A percentile compares a stretch with the other conserved stretches of the same genome.
phyloP scores from a whole-genome alignment of 176 grass and related monocot genomes.

The Phyllostachys edulis region DNA sequence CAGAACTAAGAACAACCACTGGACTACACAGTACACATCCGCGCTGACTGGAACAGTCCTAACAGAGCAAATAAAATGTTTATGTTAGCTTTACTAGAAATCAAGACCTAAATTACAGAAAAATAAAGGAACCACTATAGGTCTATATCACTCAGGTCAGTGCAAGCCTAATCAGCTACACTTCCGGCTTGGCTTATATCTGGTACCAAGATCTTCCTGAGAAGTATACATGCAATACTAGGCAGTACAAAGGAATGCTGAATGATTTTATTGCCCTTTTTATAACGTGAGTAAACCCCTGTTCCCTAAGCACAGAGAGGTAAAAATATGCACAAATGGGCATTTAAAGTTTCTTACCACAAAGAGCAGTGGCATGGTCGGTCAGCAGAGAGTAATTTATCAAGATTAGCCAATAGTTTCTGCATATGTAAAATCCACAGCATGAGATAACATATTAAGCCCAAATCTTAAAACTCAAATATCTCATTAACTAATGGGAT shows the following conservation, averaged over 20 bases:
- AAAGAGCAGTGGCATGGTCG: slow-evolving; percentile 60
- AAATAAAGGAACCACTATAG: slow-evolving; percentile 15
- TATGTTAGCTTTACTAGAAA: slow-evolving; percentile 4
- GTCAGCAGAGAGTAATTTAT: slow-evolving; percentile 69
- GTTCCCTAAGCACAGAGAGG: background rate
- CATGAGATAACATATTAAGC: slow-evolving; percentile 29
- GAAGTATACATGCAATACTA: background rate
- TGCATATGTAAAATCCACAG: slow-evolving; percentile 39
- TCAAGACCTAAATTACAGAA: background rate
- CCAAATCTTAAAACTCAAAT: slow-evolving; percentile 12
- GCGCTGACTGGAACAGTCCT: slow-evolving; percentile 11
- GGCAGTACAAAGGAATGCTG: background rate
- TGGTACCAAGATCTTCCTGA: background rate
- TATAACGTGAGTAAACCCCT: background rate
- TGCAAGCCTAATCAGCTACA: slow-evolving; percentile 12
- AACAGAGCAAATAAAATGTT: slow-evolving; percentile 16
- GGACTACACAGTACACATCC: slow-evolving; percentile 6
- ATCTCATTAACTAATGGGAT: slow-evolving; percentile 18
- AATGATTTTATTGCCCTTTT: background rate
- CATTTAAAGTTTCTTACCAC: slow-evolving; percentile 57
- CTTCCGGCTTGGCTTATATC: background rate
- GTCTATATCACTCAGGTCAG: slow-evolving; percentile 14
- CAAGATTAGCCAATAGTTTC: slow-evolving; percentile 78
- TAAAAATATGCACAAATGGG: background rate
- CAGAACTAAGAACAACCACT: slow-evolving; percentile 18